Evolutionary conservation across 2,329 filamentous ascomycete genomes (phyloP), one percentile per base, ranked within the genome.

Genomic region (Sarocladiaceae sp.): DNA sequence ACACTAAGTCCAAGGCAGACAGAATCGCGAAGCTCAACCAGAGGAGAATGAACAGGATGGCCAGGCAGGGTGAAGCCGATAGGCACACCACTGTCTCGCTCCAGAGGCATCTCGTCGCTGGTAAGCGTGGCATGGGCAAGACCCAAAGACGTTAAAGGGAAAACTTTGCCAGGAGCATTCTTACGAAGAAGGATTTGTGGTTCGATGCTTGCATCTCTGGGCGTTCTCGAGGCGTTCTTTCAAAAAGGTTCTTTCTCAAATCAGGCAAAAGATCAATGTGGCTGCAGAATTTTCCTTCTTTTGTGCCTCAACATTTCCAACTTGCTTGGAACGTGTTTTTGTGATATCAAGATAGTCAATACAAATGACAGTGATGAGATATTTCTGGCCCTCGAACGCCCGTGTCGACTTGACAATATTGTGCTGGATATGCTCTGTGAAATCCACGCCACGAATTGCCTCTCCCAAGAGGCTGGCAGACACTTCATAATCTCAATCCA

Each of bases 21-120:
- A 85, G 87, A 64, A 77, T 95, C 67, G 80, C 84, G 66, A 97
- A 96, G 80, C 74, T 99, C 67, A 80, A 86, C 63, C 95, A 99
- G 85, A 91, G 93, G 80, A 93, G 91, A 83, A 97, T 95, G 91
- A 99, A 99, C 78, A 84, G 93, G 59, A 94, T 95, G 87, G 94
- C 94, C 40, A 86, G 92, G 70, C 90, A 95, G 79, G 94, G 94
- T 78, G 94, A 99, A 77, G 92, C 87, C 56, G 94, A 99, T 79
- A 84, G 95, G 67, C 93, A 97, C 74, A 84, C 84, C 56, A 86
- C 86, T 52, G 88, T 88, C 33, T 80, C 88, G 51, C 73, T 96
- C 71, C 83, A 86, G 57, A 99, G 96, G 76, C 94, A 97, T 75
- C 78, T 99, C 82, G 84, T 90, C 68, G 79, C 88, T 55, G 94